These are phyloP conservation scores for Phytophthora multivora DNA, from an alignment of 352 stramenopile species.

Conservation along the genomic window DNA sequence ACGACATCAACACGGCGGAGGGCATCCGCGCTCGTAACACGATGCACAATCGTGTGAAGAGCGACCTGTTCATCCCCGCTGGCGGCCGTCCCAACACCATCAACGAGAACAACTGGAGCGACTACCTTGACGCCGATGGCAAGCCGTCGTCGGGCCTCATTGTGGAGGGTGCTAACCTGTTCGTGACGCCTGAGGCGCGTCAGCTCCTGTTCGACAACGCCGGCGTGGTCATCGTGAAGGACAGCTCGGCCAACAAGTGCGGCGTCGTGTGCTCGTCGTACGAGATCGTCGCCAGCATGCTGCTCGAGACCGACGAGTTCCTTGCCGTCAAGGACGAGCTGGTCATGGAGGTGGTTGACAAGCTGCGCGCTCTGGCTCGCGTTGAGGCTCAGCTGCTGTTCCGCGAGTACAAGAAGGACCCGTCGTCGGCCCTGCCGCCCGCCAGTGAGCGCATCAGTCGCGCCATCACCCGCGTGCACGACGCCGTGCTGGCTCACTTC, in stretches of 20 bases:
- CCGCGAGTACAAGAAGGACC: constrained; percentile 95
- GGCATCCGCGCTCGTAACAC: constrained; percentile 95
- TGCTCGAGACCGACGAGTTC: constrained; percentile 97
- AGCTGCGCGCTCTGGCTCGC: constrained; percentile 92
- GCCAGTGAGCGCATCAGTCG: constrained; percentile 95
- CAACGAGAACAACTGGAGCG: constrained; percentile 88
- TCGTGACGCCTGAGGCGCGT: constrained; percentile 82
- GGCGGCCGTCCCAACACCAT: constrained; percentile 85
- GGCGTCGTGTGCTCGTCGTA: constrained; percentile 87
- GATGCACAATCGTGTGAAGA: constrained; percentile 96
- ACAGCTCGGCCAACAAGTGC: constrained; percentile 94
- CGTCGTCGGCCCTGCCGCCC: constrained; percentile 83
- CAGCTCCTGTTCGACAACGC: constrained; percentile 95
- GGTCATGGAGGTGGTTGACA: constrained; percentile 94
- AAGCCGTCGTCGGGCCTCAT: constrained; percentile 86
- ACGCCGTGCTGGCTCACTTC: constrained; percentile 93
- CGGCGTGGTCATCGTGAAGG: constrained; percentile 97
- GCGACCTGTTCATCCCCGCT: constrained; percentile 85
- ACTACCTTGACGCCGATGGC: constrained; percentile 69
- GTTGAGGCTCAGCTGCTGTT: constrained; percentile 98
- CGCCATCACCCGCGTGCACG: constrained; percentile 96
- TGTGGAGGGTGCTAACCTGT: constrained; percentile 86
- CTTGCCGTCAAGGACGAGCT: constrained; percentile 94
- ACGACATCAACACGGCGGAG: constrained; percentile 79
- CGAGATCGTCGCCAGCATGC: constrained; percentile 93